Percentiles rank a stretch among this genome's conserved stretches.
phyloP scores from a whole-genome alignment of 2,329 filamentous ascomycete genomes.

The Pezicula neosporulosa region DNA sequence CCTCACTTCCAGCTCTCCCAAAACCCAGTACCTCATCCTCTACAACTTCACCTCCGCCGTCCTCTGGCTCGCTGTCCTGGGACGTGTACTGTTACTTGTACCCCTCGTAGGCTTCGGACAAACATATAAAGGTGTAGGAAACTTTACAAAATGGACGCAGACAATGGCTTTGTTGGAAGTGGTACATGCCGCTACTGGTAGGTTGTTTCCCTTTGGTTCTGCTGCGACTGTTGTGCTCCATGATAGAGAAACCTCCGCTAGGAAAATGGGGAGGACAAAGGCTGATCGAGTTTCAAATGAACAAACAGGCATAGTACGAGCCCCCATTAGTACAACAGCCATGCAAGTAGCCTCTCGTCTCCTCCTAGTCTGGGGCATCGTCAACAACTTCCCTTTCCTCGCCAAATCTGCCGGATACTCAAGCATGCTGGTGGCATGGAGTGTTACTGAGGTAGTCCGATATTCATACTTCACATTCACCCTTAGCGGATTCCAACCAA shows the following conservation, averaged over 20 bases:
- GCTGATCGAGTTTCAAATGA: conserved; percentile 8
- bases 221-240: too few relatives aligned
- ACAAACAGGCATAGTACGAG: conserved; percentile 72
- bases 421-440: conserved; percentile 84
- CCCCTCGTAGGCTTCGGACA: conserved; percentile 49
- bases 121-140: conserved; percentile 59
- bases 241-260: too few relatives aligned
- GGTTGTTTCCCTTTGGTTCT: conserved; percentile 18
- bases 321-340: conserved; percentile 77
- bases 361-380: conserved; percentile 84
- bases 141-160: conserved; percentile 77
- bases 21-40: conserved; percentile 69
- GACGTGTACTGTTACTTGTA: conserved; percentile 57
- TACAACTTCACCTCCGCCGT: conserved; percentile 80
- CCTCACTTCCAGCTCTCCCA: conserved; percentile 38
- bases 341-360: conserved; percentile 90
- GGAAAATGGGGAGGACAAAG: neutral
- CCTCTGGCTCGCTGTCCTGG: conserved; percentile 76
- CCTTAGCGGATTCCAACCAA: conserved; percentile 60
- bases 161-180: conserved; percentile 81
- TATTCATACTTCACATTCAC: conserved; percentile 88
- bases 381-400: conserved; percentile 68
- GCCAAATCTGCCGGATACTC: conserved; percentile 62
- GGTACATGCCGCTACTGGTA: conserved; percentile 74
- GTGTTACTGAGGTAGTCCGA: conserved; percentile 84